Base-by-base conservation (phyloP, 805 yeast species). In the Metschnikowia baotianmanensis region DNA sequence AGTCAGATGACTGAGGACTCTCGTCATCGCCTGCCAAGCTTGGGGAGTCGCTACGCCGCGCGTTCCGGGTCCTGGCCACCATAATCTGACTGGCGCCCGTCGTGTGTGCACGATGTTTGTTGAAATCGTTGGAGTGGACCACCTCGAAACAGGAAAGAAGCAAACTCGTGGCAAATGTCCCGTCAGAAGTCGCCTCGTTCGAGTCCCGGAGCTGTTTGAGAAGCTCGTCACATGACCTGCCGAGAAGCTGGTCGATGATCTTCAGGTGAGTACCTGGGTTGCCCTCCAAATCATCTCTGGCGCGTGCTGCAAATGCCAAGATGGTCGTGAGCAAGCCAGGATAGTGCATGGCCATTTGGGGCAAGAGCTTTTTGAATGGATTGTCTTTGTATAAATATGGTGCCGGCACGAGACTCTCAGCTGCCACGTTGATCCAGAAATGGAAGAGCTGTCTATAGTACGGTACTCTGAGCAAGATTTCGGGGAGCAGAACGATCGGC, bases 361-460 rank as follows among this genome's bases (percentile, higher is more conserved):
- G 91, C 10, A 86, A 59, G 6, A 82, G 63, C 10, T 72, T 72
- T 45, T 74, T 72, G 62, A 83, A 84, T 0, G 95, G 95, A 50
- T 83, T 81, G 12, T 76, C 78, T 16, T 61, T 65, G 51, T 80
- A 81, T 2, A 72, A 52, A 3, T 74, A 65, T 8, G 86, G 86
- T 0, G 85, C 80, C 0, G 90, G 89, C 5, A 82, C 86, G 15
- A 84, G 66, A 19, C 73, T 64, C 26, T 69, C 70, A 1, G 90
- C 76, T 0, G 86, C 83, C 11, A 77, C 75, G 36, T 78, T 68
- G 7, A 78, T 61, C 68, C 77, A 86, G 47, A 80, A 80, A 46
- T 80, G 79, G 61, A 84, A 78, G 16, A 80, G 65, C 39, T 78
- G 80, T 35, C 77, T 65, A 56, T 80, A 82, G 46, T 68, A 71